These are phyloP conservation scores for Fusarium avenaceum DNA, from an alignment of 2,329 filamentous ascomycete species.

Conservation along the genomic window DNA sequence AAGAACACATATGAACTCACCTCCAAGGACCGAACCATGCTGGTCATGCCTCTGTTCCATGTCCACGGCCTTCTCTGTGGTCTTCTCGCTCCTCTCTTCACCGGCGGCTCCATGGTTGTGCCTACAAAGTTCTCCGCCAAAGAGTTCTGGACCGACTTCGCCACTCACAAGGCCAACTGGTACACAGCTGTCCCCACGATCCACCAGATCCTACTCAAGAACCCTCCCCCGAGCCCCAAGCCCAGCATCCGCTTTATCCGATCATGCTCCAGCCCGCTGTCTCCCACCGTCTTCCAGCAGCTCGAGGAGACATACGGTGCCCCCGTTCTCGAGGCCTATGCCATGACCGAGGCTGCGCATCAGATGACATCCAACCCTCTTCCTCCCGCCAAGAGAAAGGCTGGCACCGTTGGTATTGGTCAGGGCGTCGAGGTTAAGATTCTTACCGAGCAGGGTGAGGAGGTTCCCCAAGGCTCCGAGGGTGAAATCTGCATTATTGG, in stretches of 20 bases:
- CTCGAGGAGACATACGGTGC: constrained; percentile 82
- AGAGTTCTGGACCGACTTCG: constrained; percentile 86
- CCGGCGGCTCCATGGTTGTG: constrained; percentile 83
- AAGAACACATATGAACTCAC: constrained; percentile 81
- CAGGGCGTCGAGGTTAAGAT: constrained; percentile 88
- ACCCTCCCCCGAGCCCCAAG: constrained; percentile 74
- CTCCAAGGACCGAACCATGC: constrained; percentile 79
- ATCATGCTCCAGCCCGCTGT: constrained; percentile 86
- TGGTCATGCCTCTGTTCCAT: constrained; percentile 93
- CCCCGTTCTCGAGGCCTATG: constrained; percentile 89
- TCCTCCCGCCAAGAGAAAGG: constrained; percentile 79
- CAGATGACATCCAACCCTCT: constrained; percentile 85
- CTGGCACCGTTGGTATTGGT: constrained; percentile 84
- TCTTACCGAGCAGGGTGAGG: constrained; percentile 76
- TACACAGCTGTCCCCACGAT: constrained; percentile 95
- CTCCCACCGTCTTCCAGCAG: constrained; percentile 84
- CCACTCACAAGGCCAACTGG: constrained; percentile 83
- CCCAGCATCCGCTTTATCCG: constrained; percentile 87
- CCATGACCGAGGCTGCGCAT: constrained; percentile 91
- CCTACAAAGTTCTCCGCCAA: constrained; percentile 84
- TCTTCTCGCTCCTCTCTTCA: constrained; percentile 81
- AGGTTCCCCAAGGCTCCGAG: constrained; percentile 76
- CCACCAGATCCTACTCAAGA: constrained; percentile 87
- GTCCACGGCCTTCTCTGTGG: constrained; percentile 89
- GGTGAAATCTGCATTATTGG: constrained; percentile 88